Evolutionary conservation across 495 filamentous ascomycete species (phyloP), one percentile per base, ranked within the genome.

Genomic region (Talaromyces ruber): DNA sequence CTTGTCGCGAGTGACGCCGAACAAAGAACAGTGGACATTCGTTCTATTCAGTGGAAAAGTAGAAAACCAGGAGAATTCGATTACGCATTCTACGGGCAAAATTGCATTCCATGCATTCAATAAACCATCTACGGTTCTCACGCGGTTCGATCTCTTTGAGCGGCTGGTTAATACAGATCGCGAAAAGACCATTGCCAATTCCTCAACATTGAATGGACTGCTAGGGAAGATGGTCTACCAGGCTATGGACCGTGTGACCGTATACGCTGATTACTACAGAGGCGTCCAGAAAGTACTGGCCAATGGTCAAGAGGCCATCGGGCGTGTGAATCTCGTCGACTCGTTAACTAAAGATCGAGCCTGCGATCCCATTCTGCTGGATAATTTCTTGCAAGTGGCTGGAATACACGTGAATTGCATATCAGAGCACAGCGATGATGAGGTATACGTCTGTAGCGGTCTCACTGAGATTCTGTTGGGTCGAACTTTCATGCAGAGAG

Each of bases 381-480:
- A 78, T 52, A 78, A 72, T 50, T 76, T 77, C 62, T 14, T 74
- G 3, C 76, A 78, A 58, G 69, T 80, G 0, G 68, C 75, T 0
- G 76, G 76, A 3, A 65, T 79, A 4, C 73, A 74, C 39, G 71
- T 74, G 18, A 79, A 80, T 62, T 71, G 70, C 56, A 57, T 75
- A 0, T 64, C 43, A 0, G 58, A 63, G 0, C 14, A 25, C 9
- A 29, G 51, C 0, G 62, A 64, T 1, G 54, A 70, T 9, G 67
- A 72, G 51, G 71, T 74, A 1, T 72, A 61, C n/a, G 62, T 76
- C 0, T 74, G 68, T 39, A 74, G 37, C 5, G 67, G 16, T 4
- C 4, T 18, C 16, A 4, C 60, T 4, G 62, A 63, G 6, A 12
- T 69, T 11, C 29, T 63, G 6, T 16, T 58, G 6, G 18, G 39